phyloP scores from a whole-genome alignment of 257 asterid species.

The Nicotiana knightiana region DNA sequence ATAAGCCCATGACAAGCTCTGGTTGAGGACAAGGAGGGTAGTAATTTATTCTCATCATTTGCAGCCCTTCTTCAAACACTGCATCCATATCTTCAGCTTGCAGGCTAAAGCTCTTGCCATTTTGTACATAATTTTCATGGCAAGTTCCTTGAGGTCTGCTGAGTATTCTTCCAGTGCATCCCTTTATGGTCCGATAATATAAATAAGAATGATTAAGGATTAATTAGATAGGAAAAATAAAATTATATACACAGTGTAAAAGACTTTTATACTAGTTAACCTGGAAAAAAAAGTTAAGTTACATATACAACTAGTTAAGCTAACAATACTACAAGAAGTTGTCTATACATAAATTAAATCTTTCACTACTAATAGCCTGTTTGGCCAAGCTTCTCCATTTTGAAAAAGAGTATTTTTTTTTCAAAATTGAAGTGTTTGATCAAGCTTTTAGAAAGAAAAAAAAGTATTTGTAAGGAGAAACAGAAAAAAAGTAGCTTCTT shows the following conservation, averaged over 20 bases:
- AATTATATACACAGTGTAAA: not conserved
- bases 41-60: conserved; percentile 44
- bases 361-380: too few species aligned
- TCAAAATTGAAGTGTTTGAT: too few species aligned
- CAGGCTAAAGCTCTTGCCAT: conserved; percentile 6
- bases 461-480: too few species aligned
- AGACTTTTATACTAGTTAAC: not conserved
- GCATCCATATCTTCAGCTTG: not conserved
- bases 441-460: too few species aligned
- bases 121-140: conserved; percentile 36
- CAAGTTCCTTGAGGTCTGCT: conserved; percentile 26
- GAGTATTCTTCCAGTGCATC: conserved; percentile 44
- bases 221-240: too few species aligned
- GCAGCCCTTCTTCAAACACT: conserved; percentile 33
- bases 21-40: conserved; percentile 58
- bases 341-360: too few species aligned
- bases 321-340: too few species aligned
- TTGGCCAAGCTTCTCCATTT: too few species aligned
- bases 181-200: conserved; percentile 10
- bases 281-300: too few species aligned
- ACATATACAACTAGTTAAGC: too few species aligned
- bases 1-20: conserved; percentile 42
- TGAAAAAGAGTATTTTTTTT: too few species aligned
- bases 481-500: too few species aligned
- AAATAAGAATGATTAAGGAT: not conserved